These are phyloP conservation scores for Fusarium caatingaense DNA, from an alignment of 2,329 filamentous ascomycete genomes.

Conservation along the genomic window DNA sequence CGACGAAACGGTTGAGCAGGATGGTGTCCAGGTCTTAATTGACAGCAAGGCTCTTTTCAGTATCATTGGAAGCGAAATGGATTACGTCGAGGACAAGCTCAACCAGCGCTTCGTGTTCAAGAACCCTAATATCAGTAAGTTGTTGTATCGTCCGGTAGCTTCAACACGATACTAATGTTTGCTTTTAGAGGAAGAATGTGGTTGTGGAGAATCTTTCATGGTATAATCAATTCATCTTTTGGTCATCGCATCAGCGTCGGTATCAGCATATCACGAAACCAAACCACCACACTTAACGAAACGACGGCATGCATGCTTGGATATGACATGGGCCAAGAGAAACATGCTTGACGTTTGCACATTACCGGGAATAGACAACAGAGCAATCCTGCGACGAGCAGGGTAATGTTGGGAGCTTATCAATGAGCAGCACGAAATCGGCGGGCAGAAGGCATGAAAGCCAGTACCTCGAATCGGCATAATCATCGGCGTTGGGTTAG, in stretches of 20 bases:
- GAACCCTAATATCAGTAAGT: slow-evolving; percentile 98
- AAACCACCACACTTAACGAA: slow-evolving; percentile 12
- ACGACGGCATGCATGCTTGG: slow-evolving; percentile 29
- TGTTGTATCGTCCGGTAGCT: background rate
- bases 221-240: slow-evolving; percentile 58
- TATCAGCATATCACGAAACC: slow-evolving; percentile 2
- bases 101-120: slow-evolving; percentile 92
- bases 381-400: background rate
- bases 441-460: slow-evolving; percentile 9
- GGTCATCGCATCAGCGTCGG: background rate
- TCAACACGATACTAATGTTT: slow-evolving; percentile 46
- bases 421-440: slow-evolving; percentile 27
- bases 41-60: slow-evolving; percentile 98
- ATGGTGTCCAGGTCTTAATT: slow-evolving; percentile 94
- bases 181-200: slow-evolving; percentile 88
- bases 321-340: slow-evolving; percentile 1
- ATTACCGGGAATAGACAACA: slow-evolving; percentile 3
- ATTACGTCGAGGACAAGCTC: slow-evolving; percentile 96
- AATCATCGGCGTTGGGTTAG: slow-evolving; percentile 46
- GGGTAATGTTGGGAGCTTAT: background rate
- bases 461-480: slow-evolving; percentile 27
- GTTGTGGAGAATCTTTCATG: slow-evolving; percentile 97
- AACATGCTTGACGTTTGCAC: background rate
- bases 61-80: slow-evolving; percentile 99
- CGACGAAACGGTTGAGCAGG: slow-evolving; percentile 94